These are phyloP conservation scores for Quercus mongolica DNA, from an alignment of 306 rosid species.

Conservation along the genomic window DNA sequence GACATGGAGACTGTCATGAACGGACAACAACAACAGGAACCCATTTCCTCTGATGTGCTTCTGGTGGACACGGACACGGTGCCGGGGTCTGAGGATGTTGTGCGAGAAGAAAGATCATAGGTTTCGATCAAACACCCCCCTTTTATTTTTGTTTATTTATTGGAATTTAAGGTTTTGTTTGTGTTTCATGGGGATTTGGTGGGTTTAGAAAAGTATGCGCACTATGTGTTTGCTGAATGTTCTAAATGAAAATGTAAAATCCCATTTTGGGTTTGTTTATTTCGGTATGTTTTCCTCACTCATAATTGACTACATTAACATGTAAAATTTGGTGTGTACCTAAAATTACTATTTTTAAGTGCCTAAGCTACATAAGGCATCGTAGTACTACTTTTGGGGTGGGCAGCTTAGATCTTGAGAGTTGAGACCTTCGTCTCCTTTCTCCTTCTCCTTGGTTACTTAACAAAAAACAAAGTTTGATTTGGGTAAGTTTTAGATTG, in stretches of 20 bases:
- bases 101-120: slow-evolving; percentile 35
- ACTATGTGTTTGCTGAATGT: slow-evolving; percentile 48
- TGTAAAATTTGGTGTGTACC: too few relatives aligned
- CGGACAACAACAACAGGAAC: slow-evolving; percentile 30
- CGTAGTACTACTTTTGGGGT: too few relatives aligned
- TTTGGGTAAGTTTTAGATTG: not conserved
- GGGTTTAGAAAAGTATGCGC: not conserved
- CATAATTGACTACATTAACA: too few relatives aligned
- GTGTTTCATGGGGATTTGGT: not conserved
- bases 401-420: too few relatives aligned
- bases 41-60: slow-evolving; percentile 23
- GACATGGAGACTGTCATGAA: slow-evolving; percentile 48
- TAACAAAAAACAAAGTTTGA: not conserved
- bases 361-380: too few relatives aligned
- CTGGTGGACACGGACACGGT: slow-evolving; percentile 26
- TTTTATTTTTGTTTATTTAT: not conserved
- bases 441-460: too few relatives aligned
- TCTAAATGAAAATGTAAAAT: slow-evolving; percentile 13
- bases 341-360: too few relatives aligned
- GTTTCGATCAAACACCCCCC: not conserved
- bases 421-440: too few relatives aligned
- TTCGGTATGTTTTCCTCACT: too few relatives aligned
- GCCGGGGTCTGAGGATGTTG: slow-evolving; percentile 13
- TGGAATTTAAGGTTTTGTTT: not conserved
- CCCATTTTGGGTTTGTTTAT: not conserved